Evolutionary conservation across 2,329 filamentous ascomycete genomes (phyloP).

Genomic region (Penicillium digitatum): DNA sequence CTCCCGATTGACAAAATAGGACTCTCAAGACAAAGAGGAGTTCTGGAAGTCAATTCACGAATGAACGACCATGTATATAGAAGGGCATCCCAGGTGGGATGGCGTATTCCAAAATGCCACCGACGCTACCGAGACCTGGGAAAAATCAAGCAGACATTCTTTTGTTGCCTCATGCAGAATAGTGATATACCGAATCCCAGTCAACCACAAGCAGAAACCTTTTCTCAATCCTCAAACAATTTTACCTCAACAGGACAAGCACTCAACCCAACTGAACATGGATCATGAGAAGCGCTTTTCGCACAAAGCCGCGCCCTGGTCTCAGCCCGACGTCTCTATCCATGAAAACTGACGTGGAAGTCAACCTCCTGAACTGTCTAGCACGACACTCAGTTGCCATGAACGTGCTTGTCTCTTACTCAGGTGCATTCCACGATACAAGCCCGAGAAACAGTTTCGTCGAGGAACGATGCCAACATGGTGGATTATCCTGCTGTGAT

Average conservation of each 20-base stretch:
- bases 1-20: not conserved
- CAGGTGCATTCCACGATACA: not conserved
- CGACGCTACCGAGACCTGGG: not conserved
- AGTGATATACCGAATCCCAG: not conserved
- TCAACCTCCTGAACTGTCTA: not conserved
- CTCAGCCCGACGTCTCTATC: not conserved
- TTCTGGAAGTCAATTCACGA: not conserved
- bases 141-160: not conserved
- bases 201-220: not conserved
- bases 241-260: not conserved
- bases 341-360: not conserved
- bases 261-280: slow-evolving; percentile 24
- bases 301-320: slow-evolving; percentile 34
- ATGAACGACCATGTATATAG: not conserved
- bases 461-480: not conserved
- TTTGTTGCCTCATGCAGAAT: not conserved
- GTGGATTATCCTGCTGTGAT: not conserved
- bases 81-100: not conserved
- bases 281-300: slow-evolving; percentile 38
- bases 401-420: not conserved
- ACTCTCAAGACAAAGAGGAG: not conserved
- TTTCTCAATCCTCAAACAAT: not conserved
- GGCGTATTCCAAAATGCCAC: not conserved
- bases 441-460: not conserved
- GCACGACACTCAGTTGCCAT: not conserved